Conservation (phyloP, 352 stramenopile genomes). For the Pythium aphanidermatum region DNA sequence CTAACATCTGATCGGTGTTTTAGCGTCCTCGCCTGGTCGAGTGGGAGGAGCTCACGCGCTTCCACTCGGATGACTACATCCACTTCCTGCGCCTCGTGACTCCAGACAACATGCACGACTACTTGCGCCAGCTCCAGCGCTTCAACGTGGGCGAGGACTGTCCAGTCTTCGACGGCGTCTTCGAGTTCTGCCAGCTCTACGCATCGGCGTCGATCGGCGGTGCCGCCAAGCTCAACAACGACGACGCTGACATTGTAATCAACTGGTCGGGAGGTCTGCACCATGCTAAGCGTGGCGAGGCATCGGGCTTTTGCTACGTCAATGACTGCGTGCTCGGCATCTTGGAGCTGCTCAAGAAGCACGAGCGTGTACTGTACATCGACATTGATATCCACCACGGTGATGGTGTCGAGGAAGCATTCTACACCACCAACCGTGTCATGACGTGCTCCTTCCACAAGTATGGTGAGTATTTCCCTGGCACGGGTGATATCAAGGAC, state of each 20-base stretch:
- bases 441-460: constrained; percentile 99
- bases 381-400: constrained; percentile 99
- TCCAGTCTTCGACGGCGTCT: constrained; percentile 99
- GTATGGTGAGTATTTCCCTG: constrained; percentile 99
- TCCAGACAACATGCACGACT: constrained; percentile 98
- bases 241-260: constrained; percentile 96
- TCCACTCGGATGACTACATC: constrained; percentile 99
- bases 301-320: constrained; percentile 99
- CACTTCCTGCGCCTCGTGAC: constrained; percentile 98
- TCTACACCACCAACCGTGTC: constrained; percentile 99
- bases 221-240: constrained; percentile 94
- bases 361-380: constrained; percentile 98
- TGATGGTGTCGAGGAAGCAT: constrained; percentile 99
- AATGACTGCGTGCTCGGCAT: constrained; percentile 99
- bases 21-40: constrained; percentile 93
- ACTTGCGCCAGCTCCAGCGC: constrained; percentile 89
- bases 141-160: constrained; percentile 99
- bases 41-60: constrained; percentile 96
- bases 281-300: constrained; percentile 98
- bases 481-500: constrained; percentile 89
- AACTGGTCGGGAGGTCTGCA: constrained; percentile 99
- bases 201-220: constrained; percentile 96
- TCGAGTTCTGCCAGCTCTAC: constrained; percentile 99
- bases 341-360: constrained; percentile 96
- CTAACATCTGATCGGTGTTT: not conserved